Evolutionary conservation across 805 yeast genomes (phyloP).

Genomic region (Pichia heedii): DNA sequence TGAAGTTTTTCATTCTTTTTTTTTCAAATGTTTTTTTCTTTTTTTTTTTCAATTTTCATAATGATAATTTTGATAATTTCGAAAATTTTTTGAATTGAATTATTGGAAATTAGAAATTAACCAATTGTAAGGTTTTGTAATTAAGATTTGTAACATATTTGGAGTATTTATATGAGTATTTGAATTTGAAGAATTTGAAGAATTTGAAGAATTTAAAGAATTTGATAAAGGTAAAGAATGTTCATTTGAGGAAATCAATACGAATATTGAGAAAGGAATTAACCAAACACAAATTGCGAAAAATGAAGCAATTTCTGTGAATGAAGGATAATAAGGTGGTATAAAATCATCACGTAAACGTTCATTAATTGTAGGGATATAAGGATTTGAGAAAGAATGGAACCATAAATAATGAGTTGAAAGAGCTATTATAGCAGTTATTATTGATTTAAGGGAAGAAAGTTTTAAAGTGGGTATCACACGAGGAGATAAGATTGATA

Average conservation of each 20-base stretch:
- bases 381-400: conserved; percentile 64
- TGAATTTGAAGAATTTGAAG: neutral
- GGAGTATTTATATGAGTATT: too few relatives aligned
- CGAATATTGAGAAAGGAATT: conserved; percentile 85
- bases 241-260: conserved; percentile 87
- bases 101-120: too few relatives aligned
- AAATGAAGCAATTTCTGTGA: conserved; percentile 88
- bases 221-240: conserved; percentile 58
- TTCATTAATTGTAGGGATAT: conserved; percentile 59
- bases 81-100: too few relatives aligned
- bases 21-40: too few relatives aligned
- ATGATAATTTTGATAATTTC: too few relatives aligned
- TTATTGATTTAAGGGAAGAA: conserved; percentile 59
- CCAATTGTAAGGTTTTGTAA: too few relatives aligned
- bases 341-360: conserved; percentile 48
- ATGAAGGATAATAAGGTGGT: conserved; percentile 66
- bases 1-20: too few relatives aligned
- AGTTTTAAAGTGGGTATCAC: conserved; percentile 69
- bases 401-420: conserved; percentile 88
- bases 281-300: conserved; percentile 93
- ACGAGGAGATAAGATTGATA: too few relatives aligned
- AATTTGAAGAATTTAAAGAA: conserved; percentile 13
- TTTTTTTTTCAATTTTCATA: too few relatives aligned
- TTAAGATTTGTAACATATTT: too few relatives aligned
- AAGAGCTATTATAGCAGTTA: conserved; percentile 64